These are phyloP conservation scores for Corchorus capsularis DNA, from an alignment of 345 rosid species.

Conservation along the genomic window DNA sequence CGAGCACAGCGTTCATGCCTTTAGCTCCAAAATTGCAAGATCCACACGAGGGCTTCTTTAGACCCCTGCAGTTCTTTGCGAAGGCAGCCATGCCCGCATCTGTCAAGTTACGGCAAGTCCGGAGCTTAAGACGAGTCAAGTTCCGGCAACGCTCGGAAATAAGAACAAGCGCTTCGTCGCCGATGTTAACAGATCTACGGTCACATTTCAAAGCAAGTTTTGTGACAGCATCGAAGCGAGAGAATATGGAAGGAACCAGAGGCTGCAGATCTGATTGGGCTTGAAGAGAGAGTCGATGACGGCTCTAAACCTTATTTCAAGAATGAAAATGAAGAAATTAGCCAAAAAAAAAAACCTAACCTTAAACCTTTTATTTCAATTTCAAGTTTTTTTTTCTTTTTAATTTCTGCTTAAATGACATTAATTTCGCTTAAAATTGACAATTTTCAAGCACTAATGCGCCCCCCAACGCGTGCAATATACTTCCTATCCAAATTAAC, in stretches of 20 bases:
- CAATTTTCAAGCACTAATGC: no score
- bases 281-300: slow-evolving; percentile 76
- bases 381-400: no score
- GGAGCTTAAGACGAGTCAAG: slow-evolving; percentile 79
- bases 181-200: slow-evolving; percentile 70
- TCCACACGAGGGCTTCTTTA: slow-evolving; percentile 85
- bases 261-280: slow-evolving; percentile 66
- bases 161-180: slow-evolving; percentile 64
- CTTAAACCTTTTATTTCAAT: no score
- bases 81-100: slow-evolving; percentile 67
- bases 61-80: slow-evolving; percentile 64
- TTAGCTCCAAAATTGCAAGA: slow-evolving; percentile 81
- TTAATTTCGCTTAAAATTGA: no score
- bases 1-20: slow-evolving; percentile 83
- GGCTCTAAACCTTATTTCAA: no score
- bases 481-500: no score
- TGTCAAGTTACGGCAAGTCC: slow-evolving; percentile 77
- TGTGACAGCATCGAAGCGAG: slow-evolving; percentile 83
- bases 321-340: no score
- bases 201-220: slow-evolving; percentile 87
- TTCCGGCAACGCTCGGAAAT: slow-evolving; percentile 72
- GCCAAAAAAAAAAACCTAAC: no score
- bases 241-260: slow-evolving; percentile 51
- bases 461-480: no score
- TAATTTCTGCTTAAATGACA: no score